Percentiles rank a stretch among this genome's conserved stretches.
Evolutionary conservation across 805 yeast species (phyloP).

Genomic region (Saturnispora besseyi): DNA sequence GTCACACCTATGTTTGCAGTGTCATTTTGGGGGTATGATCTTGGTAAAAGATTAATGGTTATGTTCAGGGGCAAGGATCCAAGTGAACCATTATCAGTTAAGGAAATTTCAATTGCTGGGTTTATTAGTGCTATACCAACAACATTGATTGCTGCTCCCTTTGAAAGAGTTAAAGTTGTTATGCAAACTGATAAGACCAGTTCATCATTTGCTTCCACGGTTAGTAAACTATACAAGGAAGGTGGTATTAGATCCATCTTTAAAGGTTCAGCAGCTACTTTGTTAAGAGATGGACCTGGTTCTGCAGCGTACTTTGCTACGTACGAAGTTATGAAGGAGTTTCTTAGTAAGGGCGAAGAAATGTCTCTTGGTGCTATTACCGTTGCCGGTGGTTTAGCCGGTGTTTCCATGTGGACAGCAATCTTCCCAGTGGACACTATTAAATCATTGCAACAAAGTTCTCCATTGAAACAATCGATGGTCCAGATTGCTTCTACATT

Average conservation of each 20-base stretch:
- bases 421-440: slow-evolving; percentile 96
- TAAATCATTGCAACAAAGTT: slow-evolving; percentile 72
- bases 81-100: slow-evolving; percentile 33
- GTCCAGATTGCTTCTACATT: slow-evolving; percentile 57
- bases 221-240: slow-evolving; percentile 56
- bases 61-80: slow-evolving; percentile 27
- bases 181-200: slow-evolving; percentile 55
- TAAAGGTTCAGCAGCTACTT: slow-evolving; percentile 85
- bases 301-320: slow-evolving; percentile 93
- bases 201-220: slow-evolving; percentile 43
- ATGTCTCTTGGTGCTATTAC: slow-evolving; percentile 68
- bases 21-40: slow-evolving; percentile 96
- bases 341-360: slow-evolving; percentile 41
- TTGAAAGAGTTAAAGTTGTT: slow-evolving; percentile 91
- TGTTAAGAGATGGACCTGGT: slow-evolving; percentile 97
- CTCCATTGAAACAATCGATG: slow-evolving; percentile 46
- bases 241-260: slow-evolving; percentile 83
- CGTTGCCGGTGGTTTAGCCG: slow-evolving; percentile 92
- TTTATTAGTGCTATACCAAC: slow-evolving; percentile 92
- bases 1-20: slow-evolving; percentile 99
- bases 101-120: slow-evolving; percentile 83
- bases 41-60: slow-evolving; percentile 72
- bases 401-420: slow-evolving; percentile 93
- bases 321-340: slow-evolving; percentile 70
- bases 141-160: slow-evolving; percentile 94